A percentile compares a stretch with the other conserved stretches of the same genome.
These are phyloP conservation scores for Pseudocohnilembus persalinus DNA, from an alignment of 169 alveolate species.

Conservation along the genomic window DNA sequence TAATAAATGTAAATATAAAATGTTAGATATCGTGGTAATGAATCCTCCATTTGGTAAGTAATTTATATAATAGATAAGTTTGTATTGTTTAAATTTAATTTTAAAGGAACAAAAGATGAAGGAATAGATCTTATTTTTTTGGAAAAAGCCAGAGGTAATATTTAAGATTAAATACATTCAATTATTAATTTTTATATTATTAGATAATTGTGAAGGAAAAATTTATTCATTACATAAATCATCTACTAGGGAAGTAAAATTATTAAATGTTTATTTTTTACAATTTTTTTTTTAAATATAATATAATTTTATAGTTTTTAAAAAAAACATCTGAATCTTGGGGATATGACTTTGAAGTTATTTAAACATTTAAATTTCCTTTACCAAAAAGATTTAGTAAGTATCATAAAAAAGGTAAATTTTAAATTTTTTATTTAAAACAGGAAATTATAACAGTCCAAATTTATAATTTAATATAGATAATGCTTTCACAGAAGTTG, in stretches of 20 bases:
- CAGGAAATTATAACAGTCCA: background rate
- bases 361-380: conserved; percentile 33
- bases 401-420: conserved; percentile 50
- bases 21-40: conserved; percentile 38
- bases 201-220: conserved; percentile 29
- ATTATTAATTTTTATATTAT: background rate
- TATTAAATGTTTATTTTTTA: background rate
- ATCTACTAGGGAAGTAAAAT: conserved; percentile 30
- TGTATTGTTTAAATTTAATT: background rate
- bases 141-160: conserved; percentile 27
- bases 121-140: conserved; percentile 41
- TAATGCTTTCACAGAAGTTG: conserved; percentile 42
- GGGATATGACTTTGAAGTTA: conserved; percentile 27
- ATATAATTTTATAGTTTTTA: conserved; percentile 7
- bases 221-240: conserved; percentile 47
- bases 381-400: conserved; percentile 41
- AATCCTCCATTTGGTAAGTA: conserved; percentile 37
- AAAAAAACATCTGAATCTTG: conserved; percentile 18
- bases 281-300: background rate
- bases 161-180: background rate
- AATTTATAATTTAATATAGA: background rate
- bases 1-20: conserved; percentile 5
- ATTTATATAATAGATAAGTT: background rate
- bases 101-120: conserved; percentile 39
- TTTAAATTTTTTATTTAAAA: background rate